phyloP scores from a whole-genome alignment of 371 early-diverging fungal genomes.

The Rhizopus delemar region DNA sequence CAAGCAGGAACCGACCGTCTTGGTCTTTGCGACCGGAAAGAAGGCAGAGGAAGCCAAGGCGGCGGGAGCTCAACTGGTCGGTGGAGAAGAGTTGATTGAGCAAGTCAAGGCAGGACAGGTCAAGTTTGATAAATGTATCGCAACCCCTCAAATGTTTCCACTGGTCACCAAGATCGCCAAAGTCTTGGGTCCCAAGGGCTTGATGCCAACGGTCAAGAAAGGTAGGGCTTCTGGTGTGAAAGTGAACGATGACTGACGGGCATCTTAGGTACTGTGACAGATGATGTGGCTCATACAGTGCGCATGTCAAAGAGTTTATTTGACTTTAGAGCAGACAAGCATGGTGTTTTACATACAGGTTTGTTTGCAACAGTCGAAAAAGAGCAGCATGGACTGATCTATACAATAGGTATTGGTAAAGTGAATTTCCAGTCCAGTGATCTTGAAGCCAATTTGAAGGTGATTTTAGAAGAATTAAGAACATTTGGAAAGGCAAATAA shows the following conservation, averaged over 20 bases:
- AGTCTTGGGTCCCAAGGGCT: slow-evolving; percentile 89
- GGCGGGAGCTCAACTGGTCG: slow-evolving; percentile 83
- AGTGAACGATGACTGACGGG: not conserved
- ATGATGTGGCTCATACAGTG: slow-evolving; percentile 66
- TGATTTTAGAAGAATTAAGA: slow-evolving; percentile 59
- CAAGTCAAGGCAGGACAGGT: slow-evolving; percentile 64
- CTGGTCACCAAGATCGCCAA: slow-evolving; percentile 89
- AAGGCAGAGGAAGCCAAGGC: slow-evolving; percentile 81
- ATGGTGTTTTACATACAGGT: slow-evolving; percentile 73
- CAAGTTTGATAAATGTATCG: slow-evolving; percentile 83
- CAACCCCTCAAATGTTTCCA: slow-evolving; percentile 89
- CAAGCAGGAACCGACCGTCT: slow-evolving; percentile 61
- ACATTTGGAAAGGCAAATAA: slow-evolving; percentile 60
- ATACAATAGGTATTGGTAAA: slow-evolving; percentile 48
- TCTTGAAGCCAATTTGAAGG: slow-evolving; percentile 61
- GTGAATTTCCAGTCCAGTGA: slow-evolving; percentile 53
- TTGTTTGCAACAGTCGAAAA: no score
- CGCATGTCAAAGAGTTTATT: slow-evolving; percentile 65
- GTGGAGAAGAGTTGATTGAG: slow-evolving; percentile 85
- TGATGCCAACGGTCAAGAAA: slow-evolving; percentile 94
- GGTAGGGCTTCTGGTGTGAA: slow-evolving; percentile 42
- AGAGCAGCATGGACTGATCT: no score
- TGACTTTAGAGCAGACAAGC: slow-evolving; percentile 77
- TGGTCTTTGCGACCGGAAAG: slow-evolving; percentile 82
- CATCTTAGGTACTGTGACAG: slow-evolving; percentile 71